These are phyloP conservation scores for Botryobasidium botryosum DNA, from an alignment of 768 basidiomycete species.

Conservation along the genomic window DNA sequence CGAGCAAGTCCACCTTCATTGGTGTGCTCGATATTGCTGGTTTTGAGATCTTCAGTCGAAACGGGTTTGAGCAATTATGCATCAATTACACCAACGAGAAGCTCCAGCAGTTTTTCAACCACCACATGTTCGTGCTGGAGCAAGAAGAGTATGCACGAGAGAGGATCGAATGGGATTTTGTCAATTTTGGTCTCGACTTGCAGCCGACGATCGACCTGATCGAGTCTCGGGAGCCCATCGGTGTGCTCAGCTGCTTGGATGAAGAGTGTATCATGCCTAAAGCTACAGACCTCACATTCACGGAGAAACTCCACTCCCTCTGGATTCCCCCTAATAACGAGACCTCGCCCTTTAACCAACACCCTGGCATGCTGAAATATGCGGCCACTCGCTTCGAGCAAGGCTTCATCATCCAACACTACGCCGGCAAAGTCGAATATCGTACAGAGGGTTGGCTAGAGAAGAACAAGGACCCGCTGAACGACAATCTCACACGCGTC, in stretches of 20 bases:
- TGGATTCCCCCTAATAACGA: constrained; percentile 39
- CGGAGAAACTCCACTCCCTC: constrained; percentile 69
- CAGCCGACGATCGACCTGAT: constrained; percentile 99
- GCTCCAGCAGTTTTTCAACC: constrained; percentile 94
- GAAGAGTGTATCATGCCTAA: constrained; percentile 99
- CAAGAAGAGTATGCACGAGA: constrained; percentile 97
- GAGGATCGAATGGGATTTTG: constrained; percentile 93
- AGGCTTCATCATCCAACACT: constrained; percentile 85
- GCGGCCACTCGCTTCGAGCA: constrained; percentile 76
- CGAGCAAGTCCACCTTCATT: constrained; percentile 84
- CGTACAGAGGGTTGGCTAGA: constrained; percentile 92
- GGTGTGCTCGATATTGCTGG: constrained; percentile 98
- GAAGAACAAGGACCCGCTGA: constrained; percentile 98
- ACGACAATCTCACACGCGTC: constrained; percentile 85
- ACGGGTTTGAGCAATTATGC: constrained; percentile 91
- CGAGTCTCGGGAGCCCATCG: constrained; percentile 63
- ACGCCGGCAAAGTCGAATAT: constrained; percentile 94
- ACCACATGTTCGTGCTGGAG: constrained; percentile 99
- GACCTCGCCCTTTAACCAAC: constrained; percentile 24
- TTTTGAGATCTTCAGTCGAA: constrained; percentile 77
- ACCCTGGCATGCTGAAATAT: constrained; percentile 72
- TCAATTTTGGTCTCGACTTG: constrained; percentile 93
- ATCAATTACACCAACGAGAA: constrained; percentile 99
- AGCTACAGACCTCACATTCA: constrained; percentile 87
- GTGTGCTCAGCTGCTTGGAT: constrained; percentile 83